Conservation (phyloP, 106 monocot species). For the Hemerocallis citrina region DNA sequence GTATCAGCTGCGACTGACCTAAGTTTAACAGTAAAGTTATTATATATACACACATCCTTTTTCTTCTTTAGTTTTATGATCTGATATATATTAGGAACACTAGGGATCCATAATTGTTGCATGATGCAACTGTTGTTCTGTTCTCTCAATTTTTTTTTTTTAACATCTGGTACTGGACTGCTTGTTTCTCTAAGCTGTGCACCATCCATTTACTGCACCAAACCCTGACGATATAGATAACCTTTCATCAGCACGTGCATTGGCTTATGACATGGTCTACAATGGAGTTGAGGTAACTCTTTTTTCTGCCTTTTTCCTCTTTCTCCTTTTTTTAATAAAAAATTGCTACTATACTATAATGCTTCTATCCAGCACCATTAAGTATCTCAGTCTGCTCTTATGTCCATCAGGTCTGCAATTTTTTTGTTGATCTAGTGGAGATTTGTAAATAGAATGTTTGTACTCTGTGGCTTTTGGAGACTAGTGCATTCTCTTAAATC, state of each 20-base stretch:
- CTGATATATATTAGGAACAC: background rate
- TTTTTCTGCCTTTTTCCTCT: too few relatives aligned
- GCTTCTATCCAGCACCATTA: background rate
- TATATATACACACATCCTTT: too few relatives aligned
- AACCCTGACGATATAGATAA: constrained; percentile 88
- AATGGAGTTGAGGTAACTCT: constrained; percentile 86
- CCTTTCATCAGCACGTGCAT: constrained; percentile 74
- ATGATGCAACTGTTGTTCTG: background rate
- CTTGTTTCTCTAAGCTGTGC: constrained; percentile 54
- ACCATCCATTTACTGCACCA: constrained; percentile 97
- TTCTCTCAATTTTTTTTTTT: background rate
- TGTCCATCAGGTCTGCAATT: background rate
- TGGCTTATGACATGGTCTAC: constrained; percentile 99
- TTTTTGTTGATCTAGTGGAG: too few relatives aligned
- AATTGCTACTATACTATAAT: background rate
- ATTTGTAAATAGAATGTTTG: too few relatives aligned
- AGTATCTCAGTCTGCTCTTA: background rate
- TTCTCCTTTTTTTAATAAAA: too few relatives aligned
- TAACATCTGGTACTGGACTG: background rate
- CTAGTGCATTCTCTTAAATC: too few relatives aligned
- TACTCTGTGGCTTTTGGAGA: too few relatives aligned
- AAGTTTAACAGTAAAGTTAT: too few relatives aligned
- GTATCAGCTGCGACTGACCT: too few relatives aligned
- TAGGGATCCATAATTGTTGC: background rate
- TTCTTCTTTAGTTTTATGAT: background rate